Evolutionary conservation across 208 protist species (phyloP).

Genomic region (Histomonas meleagridis): DNA sequence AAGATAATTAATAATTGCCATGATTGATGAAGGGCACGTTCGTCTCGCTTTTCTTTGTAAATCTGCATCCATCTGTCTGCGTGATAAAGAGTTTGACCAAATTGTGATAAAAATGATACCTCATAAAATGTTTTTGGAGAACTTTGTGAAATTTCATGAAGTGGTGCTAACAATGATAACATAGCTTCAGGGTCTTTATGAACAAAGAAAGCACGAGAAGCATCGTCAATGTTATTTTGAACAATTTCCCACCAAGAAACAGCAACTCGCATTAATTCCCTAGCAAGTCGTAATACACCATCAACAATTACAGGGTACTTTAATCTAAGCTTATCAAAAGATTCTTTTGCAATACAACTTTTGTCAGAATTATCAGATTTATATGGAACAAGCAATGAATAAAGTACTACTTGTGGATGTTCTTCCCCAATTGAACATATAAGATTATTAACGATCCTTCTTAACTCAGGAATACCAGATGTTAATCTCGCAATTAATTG

Average conservation of each 20-base stretch:
- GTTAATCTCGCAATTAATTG: background rate
- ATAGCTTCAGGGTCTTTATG: background rate
- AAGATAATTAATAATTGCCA: background rate
- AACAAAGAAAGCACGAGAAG: background rate
- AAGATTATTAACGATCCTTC: background rate
- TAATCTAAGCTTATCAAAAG: background rate
- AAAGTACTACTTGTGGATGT: background rate
- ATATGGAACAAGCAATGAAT: background rate
- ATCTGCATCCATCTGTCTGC: background rate
- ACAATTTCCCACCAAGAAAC: background rate
- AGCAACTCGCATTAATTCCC: background rate
- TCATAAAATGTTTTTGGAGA: background rate
- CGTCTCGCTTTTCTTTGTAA: background rate
- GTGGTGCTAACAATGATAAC: background rate
- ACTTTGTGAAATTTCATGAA: background rate
- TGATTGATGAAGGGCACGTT: background rate
- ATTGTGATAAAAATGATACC: background rate
- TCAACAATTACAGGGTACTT: background rate
- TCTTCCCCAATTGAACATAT: background rate
- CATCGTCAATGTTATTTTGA: background rate
- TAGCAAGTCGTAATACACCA: background rate
- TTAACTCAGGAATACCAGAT: background rate
- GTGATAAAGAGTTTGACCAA: background rate
- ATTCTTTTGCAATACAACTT: background rate
- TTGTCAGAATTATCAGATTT: background rate